Conservation (phyloP, 352 stramenopile species). For the Phytophthora pinifolia region DNA sequence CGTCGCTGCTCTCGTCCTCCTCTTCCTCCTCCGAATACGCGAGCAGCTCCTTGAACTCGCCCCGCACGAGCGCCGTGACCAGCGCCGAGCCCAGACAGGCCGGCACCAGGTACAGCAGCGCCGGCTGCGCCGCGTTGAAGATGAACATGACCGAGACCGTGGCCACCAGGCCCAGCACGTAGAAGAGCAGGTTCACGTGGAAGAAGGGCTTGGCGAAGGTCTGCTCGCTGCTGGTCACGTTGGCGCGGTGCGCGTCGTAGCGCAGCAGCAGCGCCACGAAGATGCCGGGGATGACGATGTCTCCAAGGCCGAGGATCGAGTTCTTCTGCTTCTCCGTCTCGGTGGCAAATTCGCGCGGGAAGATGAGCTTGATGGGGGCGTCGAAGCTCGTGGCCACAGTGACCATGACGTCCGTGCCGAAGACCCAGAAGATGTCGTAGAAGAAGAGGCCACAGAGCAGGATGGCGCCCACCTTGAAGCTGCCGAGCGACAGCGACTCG, state of each 20-base stretch:
- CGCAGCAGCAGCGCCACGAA: conserved; percentile 96
- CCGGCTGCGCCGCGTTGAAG: conserved; percentile 98
- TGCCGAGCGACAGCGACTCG: conserved; percentile 94
- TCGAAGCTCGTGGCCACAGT: conserved; percentile 99
- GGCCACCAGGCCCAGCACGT: conserved; percentile 93
- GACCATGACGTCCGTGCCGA: conserved; percentile 97
- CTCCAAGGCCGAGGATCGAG: conserved; percentile 95
- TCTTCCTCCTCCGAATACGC: conserved; percentile 97
- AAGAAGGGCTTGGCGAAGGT: conserved; percentile 98
- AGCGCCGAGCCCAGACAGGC: conserved; percentile 95
- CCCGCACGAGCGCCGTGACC: conserved; percentile 86
- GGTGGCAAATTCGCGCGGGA: conserved; percentile 90
- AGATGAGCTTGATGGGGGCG: conserved; percentile 99
- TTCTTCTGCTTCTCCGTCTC: conserved; percentile 90
- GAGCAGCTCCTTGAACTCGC: conserved; percentile 95
- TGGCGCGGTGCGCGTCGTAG: conserved; percentile 91
- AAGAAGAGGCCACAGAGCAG: conserved; percentile 97
- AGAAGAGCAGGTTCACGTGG: conserved; percentile 93
- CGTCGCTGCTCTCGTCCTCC: conserved; percentile 66
- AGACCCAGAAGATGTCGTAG: conserved; percentile 99
- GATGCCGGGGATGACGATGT: conserved; percentile 99
- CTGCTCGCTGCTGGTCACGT: conserved; percentile 56
- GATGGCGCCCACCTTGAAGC: conserved; percentile 97
- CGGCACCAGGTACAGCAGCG: conserved; percentile 98
- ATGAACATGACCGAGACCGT: conserved; percentile 98